These are phyloP conservation scores for Xerocomus amazonicus DNA, from an alignment of 1,284 basidiomycete genomes.

Conservation along the genomic window DNA sequence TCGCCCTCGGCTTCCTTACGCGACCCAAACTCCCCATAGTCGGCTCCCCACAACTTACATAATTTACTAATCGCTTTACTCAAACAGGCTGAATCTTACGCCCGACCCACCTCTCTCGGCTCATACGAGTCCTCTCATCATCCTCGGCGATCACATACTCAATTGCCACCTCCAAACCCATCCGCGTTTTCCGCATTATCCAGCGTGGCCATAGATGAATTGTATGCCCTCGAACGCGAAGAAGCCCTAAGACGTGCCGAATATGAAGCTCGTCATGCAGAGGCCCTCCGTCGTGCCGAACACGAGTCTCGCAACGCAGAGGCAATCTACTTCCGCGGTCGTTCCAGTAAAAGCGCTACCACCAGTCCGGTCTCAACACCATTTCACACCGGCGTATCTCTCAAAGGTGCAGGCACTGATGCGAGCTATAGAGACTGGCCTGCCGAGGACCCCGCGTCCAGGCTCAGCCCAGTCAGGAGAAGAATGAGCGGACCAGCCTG, in stretches of 20 bases:
- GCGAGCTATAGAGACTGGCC: slow-evolving; percentile 29
- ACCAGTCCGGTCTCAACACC: slow-evolving; percentile 63
- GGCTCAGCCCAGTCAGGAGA: slow-evolving; percentile 27
- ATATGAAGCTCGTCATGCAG: slow-evolving; percentile 78
- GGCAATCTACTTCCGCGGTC: slow-evolving; percentile 43
- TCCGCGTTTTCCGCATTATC: slow-evolving; percentile 75
- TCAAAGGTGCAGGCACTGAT: slow-evolving; percentile 30
- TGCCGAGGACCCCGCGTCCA: slow-evolving; percentile 28
- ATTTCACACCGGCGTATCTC: slow-evolving; percentile 32
- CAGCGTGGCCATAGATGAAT: slow-evolving; percentile 80
- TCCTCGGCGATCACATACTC: slow-evolving; percentile 40
- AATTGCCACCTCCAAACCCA: slow-evolving; percentile 35
- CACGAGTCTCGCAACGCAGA: slow-evolving; percentile 62
- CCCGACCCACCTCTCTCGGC: slow-evolving; percentile 58
- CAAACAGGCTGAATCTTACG: slow-evolving; percentile 58
- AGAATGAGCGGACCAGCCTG: slow-evolving; percentile 52
- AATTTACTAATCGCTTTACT: slow-evolving; percentile 14
- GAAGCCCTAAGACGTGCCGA: slow-evolving; percentile 82
- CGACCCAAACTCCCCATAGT: slow-evolving; percentile 6
- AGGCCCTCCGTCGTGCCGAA: slow-evolving; percentile 78
- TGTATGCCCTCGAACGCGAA: slow-evolving; percentile 80
- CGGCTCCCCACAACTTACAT: slow-evolving; percentile 25
- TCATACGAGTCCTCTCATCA: slow-evolving; percentile 45
- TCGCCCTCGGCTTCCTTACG: slow-evolving; percentile 1
- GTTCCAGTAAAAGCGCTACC: slow-evolving; percentile 63